Evolutionary conservation across 1,139 yeast genomes (phyloP).

Genomic region (Geotrichum restrictum): DNA sequence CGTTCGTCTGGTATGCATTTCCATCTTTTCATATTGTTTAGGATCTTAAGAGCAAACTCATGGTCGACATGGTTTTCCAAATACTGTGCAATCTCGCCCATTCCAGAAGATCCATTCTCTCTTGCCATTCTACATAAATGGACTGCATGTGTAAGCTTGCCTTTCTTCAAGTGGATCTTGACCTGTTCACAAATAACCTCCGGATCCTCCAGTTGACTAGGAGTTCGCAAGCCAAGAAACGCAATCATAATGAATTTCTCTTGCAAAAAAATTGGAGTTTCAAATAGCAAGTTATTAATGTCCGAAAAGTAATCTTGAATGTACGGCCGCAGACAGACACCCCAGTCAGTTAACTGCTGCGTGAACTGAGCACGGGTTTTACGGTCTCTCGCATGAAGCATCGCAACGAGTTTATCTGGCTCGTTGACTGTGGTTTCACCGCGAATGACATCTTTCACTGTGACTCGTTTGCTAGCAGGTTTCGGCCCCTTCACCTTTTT

Average conservation of each 20-base stretch:
- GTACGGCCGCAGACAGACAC: conserved; percentile 12
- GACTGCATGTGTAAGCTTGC: conserved; percentile 9
- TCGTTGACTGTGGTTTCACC: background rate
- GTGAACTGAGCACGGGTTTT: conserved; percentile 6
- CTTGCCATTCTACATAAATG: conserved; percentile 17
- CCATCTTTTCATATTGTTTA: conserved; percentile 15
- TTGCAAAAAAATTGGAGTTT: conserved; percentile 11
- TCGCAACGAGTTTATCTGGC: background rate
- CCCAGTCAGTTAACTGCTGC: conserved; percentile 11
- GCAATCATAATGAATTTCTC: conserved; percentile 10
- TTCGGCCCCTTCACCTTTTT: background rate
- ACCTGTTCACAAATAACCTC: conserved; percentile 5
- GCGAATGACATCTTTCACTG: background rate
- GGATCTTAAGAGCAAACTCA: conserved; percentile 2
- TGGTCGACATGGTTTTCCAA: background rate
- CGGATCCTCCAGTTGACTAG: background rate
- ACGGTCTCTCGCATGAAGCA: conserved; percentile 1
- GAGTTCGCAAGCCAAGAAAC: conserved; percentile 8
- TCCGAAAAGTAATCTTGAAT: conserved; percentile 10
- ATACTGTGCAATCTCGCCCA: conserved; percentile 2
- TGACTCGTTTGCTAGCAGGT: background rate
- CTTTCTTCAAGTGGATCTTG: conserved; percentile 2
- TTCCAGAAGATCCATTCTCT: conserved; percentile 8
- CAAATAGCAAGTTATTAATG: background rate
- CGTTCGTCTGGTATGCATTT: conserved; percentile 4